Evolutionary conservation across 2,329 filamentous ascomycete species (phyloP).

Genomic region (Colletotrichum orbiculare): DNA sequence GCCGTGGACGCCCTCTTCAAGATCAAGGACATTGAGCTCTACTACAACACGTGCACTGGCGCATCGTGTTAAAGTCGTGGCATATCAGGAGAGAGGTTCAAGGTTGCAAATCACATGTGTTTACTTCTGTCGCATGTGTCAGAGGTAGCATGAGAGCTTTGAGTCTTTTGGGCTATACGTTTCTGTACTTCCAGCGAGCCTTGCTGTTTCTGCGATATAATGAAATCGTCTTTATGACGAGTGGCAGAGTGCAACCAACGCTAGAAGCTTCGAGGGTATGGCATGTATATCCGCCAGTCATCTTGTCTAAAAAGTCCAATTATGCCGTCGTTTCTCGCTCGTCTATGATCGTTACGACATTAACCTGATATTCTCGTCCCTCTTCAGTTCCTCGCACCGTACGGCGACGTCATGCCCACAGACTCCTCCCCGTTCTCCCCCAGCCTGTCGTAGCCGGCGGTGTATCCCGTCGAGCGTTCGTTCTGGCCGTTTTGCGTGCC

Average conservation of each 20-base stretch:
- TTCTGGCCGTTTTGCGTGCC: slow-evolving; percentile 9
- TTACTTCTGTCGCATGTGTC: no score
- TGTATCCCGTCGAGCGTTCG: slow-evolving; percentile 10
- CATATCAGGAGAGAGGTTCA: no score
- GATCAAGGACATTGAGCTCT: slow-evolving; percentile 39
- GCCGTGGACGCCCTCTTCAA: slow-evolving; percentile 43
- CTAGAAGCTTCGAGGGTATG: no score
- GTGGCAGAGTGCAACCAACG: no score
- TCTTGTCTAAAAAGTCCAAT: not conserved
- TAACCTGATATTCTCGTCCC: not conserved
- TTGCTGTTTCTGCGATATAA: no score
- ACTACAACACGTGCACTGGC: slow-evolving; percentile 43
- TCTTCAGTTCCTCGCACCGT: not conserved
- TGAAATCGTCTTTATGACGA: no score
- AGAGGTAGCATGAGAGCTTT: no score
- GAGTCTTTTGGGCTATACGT: no score
- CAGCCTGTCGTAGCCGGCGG: slow-evolving; percentile 7
- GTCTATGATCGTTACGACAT: not conserved
- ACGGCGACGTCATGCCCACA: slow-evolving; percentile 14
- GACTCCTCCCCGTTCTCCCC: slow-evolving; percentile 6
- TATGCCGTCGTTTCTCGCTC: not conserved
- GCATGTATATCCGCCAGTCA: no score
- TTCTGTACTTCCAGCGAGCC: no score
- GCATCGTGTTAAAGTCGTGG: no score
- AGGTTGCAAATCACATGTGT: no score